Base-by-base conservation (phyloP, 805 yeast genomes). In the Kodamaea neixiangensis region DNA sequence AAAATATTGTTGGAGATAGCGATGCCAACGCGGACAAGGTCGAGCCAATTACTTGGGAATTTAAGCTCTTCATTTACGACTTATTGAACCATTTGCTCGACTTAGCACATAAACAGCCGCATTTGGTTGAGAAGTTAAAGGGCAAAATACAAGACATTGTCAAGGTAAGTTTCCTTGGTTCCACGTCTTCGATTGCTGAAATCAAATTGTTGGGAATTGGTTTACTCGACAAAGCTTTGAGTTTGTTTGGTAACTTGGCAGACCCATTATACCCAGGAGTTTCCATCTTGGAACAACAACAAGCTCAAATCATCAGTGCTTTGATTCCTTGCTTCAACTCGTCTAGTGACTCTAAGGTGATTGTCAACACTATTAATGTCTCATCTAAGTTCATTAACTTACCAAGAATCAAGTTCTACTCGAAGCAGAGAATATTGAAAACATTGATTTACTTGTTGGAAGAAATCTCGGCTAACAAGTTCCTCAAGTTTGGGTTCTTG, bases 251-350 rank as follows among this genome's bases (percentile, higher is more conserved):
- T 0, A 76, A 77, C 20, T 67, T 83, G 45, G 78, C 73, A 9
- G 97, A 88, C 62, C 90, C 93, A 0, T 78, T 87, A 22, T 86
- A 84, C 58, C 86, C 89, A 0, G 83, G 84, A 2, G 79, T 80
- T 13, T 80, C 93, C 0, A 75, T 91, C 7, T 70, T 93, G 40
- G 96, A 89, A 57, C 97, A 92, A 67, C 96, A 88, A 61, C 97
- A 94, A 60, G 98, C 98, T 0, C 97, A 90, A 59, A 89, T 94
- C 7, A 85, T 89, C 7, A 86, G 96, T 51, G 96, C 98, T 0
- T 75, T 93, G 50, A 80, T 90, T 45, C 97, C 97, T 0, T 89
- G 96, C 9, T 93, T 94, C 68, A 79, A 78, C 31, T 72, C 78
- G 2, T 92, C 85, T 15, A 85, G 91, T 50, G 84, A 86, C 10